Percentiles rank a stretch among this genome's conserved stretches.
Conservation (phyloP, 306 rosid genomes). For the Lagenaria siceraria region DNA sequence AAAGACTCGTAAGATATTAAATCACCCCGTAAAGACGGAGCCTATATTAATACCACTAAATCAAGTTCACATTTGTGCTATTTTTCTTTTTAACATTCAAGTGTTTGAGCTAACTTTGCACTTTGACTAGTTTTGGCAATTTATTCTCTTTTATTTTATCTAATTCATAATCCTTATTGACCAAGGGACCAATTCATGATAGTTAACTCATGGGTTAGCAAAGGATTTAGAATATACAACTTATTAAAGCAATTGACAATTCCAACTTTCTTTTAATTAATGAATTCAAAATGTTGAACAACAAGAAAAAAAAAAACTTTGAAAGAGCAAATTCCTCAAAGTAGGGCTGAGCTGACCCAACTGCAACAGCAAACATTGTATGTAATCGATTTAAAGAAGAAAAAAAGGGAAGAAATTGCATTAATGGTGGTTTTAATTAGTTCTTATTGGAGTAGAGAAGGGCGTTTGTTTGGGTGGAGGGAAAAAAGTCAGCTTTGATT, state of each 20-base stretch:
- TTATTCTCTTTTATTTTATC: no score
- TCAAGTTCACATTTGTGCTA: no score
- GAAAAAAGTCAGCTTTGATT: slow-evolving; percentile 23
- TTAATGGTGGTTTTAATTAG: slow-evolving; percentile 2
- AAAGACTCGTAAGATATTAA: no score
- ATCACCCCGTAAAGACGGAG: no score
- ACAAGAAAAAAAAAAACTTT: not conserved
- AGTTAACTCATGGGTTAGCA: no score
- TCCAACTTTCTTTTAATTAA: not conserved
- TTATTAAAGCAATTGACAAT: not conserved
- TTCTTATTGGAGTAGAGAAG: not conserved
- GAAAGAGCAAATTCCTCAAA: not conserved
- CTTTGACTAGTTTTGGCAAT: no score
- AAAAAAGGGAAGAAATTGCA: not conserved
- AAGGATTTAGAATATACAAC: not conserved
- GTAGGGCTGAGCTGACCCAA: not conserved
- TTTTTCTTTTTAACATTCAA: no score
- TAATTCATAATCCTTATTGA: no score
- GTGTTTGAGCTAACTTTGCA: no score
- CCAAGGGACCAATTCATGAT: no score
- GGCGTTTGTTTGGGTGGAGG: not conserved
- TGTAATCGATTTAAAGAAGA: not conserved
- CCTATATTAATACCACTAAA: no score
- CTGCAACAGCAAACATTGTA: not conserved
- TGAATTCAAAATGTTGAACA: not conserved